Evolutionary conservation across 2,329 filamentous ascomycete genomes (phyloP).

Genomic region (Endothia cerciana): DNA sequence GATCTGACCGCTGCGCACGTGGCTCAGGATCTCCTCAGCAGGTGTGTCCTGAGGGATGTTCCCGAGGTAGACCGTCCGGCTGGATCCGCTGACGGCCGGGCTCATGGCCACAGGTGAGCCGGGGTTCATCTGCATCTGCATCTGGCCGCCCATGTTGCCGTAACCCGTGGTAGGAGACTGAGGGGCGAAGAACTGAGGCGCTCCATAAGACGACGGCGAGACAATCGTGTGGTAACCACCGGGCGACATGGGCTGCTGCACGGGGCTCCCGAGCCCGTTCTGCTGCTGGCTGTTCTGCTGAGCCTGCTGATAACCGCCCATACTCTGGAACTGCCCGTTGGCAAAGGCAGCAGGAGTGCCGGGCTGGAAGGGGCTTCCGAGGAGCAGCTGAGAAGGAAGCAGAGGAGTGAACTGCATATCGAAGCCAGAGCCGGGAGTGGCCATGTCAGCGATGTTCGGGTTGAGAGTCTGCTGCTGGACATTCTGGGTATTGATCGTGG

Average conservation of each 20-base stretch:
- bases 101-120: slow-evolving; percentile 76
- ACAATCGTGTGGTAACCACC: slow-evolving; percentile 84
- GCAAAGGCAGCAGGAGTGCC: slow-evolving; percentile 88
- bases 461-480: slow-evolving; percentile 49
- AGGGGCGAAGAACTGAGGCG: slow-evolving; percentile 79
- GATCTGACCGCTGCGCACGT: slow-evolving; percentile 96
- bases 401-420: slow-evolving; percentile 99
- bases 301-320: slow-evolving; percentile 74
- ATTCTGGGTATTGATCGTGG: slow-evolving; percentile 86
- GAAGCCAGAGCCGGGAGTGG: slow-evolving; percentile 84
- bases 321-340: slow-evolving; percentile 88
- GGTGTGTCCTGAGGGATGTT: slow-evolving; percentile 98
- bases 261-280: slow-evolving; percentile 72
- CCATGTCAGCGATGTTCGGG: slow-evolving; percentile 71
- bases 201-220: slow-evolving; percentile 81
- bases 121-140: slow-evolving; percentile 61
- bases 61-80: slow-evolving; percentile 94
- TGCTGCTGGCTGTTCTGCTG: slow-evolving; percentile 56
- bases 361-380: slow-evolving; percentile 95
- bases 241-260: slow-evolving; percentile 78
- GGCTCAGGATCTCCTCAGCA: slow-evolving; percentile 93
- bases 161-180: slow-evolving; percentile 86
- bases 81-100: slow-evolving; percentile 85
- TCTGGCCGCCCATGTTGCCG: slow-evolving; percentile 63
- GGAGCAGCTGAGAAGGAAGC: slow-evolving; percentile 88